phyloP scores from a whole-genome alignment of 2,329 filamentous ascomycete species.

The Pyrenophora seminiperda region DNA sequence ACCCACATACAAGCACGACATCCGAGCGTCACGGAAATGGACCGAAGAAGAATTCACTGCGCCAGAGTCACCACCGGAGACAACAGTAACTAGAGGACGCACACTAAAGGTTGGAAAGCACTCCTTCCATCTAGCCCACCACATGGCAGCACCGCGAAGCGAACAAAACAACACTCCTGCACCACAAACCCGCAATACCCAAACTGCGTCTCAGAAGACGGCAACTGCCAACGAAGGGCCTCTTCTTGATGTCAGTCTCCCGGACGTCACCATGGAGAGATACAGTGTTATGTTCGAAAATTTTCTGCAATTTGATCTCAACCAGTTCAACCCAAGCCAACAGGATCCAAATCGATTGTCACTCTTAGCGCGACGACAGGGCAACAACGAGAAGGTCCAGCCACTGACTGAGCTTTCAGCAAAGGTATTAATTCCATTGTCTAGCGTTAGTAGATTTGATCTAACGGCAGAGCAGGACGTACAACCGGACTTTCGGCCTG shows the following conservation, averaged over 20 bases:
- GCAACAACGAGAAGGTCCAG: conserved; percentile 41
- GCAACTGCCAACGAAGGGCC: conserved; percentile 28
- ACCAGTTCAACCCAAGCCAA: no score
- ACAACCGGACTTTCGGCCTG: no score
- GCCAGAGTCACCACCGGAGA: conserved; percentile 16
- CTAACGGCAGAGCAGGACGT: conserved; percentile 26
- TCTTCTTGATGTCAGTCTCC: conserved; percentile 76
- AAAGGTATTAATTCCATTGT: conserved; percentile 34
- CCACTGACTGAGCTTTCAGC: conserved; percentile 39
- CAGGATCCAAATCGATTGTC: conserved; percentile 24
- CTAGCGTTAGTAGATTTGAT: background rate
- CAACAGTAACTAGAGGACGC: conserved; percentile 20
- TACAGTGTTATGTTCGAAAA: conserved; percentile 94
- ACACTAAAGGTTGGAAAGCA: conserved; percentile 25
- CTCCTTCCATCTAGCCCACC: conserved; percentile 8
- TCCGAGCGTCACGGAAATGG: conserved; percentile 38
- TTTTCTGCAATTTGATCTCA: conserved; percentile 60
- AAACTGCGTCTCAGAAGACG: conserved; percentile 7
- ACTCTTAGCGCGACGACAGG: conserved; percentile 44
- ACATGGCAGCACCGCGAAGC: no score
- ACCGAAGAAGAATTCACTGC: conserved; percentile 19
- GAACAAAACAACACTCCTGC: conserved; percentile 11
- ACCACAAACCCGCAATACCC: conserved; percentile 17
- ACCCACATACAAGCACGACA: conserved; percentile 38
- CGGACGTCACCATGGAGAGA: conserved; percentile 78